Conservation (phyloP, 2,329 filamentous ascomycete genomes). For the Aspergillus brasiliensis region DNA sequence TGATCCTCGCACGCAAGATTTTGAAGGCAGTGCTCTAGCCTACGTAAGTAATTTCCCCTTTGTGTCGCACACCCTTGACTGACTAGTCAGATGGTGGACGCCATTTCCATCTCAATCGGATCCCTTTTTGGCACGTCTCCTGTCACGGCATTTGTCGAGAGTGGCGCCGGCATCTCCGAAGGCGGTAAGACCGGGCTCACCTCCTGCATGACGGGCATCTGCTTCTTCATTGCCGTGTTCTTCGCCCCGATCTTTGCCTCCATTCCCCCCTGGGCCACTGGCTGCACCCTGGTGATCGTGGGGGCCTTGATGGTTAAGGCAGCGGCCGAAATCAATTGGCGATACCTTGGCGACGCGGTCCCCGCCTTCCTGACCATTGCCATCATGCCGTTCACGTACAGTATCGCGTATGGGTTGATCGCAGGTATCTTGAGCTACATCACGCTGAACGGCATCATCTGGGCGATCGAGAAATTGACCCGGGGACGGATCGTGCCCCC, state of each 20-base stretch:
- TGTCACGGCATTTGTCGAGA: slow-evolving; percentile 85
- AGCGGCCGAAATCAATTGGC: slow-evolving; percentile 85
- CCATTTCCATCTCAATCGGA: slow-evolving; percentile 76
- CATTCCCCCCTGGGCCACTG: slow-evolving; percentile 86
- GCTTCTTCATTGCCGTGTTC: slow-evolving; percentile 85
- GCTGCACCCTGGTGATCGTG: slow-evolving; percentile 82
- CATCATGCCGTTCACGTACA: slow-evolving; percentile 88
- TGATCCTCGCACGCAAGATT: slow-evolving; percentile 81
- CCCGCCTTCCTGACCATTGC: slow-evolving; percentile 83
- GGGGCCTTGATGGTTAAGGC: slow-evolving; percentile 83
- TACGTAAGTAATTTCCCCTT: slow-evolving; percentile 55
- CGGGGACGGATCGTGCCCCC: slow-evolving; percentile 71
- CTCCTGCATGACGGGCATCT: slow-evolving; percentile 73
- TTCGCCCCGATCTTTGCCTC: slow-evolving; percentile 89
- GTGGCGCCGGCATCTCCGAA: slow-evolving; percentile 86
- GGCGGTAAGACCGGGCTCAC: slow-evolving; percentile 85
- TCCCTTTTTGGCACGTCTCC: slow-evolving; percentile 76
- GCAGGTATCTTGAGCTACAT: slow-evolving; percentile 77
- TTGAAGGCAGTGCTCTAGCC: slow-evolving; percentile 79
- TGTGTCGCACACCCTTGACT: background rate
- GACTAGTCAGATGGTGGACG: slow-evolving; percentile 65
- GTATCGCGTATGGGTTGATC: slow-evolving; percentile 83
- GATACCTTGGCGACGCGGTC: slow-evolving; percentile 78
- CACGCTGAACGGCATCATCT: slow-evolving; percentile 71
- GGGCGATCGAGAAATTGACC: slow-evolving; percentile 66